Evolutionary conservation across 345 rosid species (phyloP), one percentile per base, ranked within the genome.

Genomic region (Sisymbrium irio): DNA sequence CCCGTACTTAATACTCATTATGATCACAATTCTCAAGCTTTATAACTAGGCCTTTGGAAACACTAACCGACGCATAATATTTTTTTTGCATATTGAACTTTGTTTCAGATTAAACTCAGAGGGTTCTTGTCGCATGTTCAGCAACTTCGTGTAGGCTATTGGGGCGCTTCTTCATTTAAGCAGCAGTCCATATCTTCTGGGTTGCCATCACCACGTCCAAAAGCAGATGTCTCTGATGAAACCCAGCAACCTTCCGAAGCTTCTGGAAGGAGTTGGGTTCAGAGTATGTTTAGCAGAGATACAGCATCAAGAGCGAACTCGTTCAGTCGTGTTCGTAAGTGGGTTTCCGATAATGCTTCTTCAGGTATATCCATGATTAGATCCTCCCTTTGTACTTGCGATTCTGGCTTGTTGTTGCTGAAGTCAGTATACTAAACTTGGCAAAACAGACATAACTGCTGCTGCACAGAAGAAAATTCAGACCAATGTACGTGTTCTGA

Each of bases 261-360:
- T 56, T 81, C 99, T 82, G 96, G 99, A 69, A 87, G 99, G 84
- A 95, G 97, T 79, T 95, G 99, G 99, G 99, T 92, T 53, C 99
- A 95, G 79, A 95, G 99, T 80, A 95, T 95, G 99, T 95, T 95
- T 79, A 92, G 96, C 84, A 90, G 93, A 75, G 99, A 92, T 53
- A 81, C 90, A 56, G 69, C 88, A 25, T 84, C 99, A 65, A 87
- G 92, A 76, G 68, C 86, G 2, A 86, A 82, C 73, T 90, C 97
- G 53, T 85, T 88, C 80, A 65, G 83, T 70, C 96, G 95, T 76
- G 89, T 83, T 79, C 92, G 90, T 83, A 87, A 73, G 77, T 84
- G 93, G 93, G 78, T 91, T 71, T 89, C 97, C 40, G 97, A 92
- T 82, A 80, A 78, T 83, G 84, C 89, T 61, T 74, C 83, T 82